Evolutionary conservation across 2,329 filamentous ascomycete species (phyloP), one percentile per base, ranked within the genome.

Genomic region (Talaromyces islandicus): DNA sequence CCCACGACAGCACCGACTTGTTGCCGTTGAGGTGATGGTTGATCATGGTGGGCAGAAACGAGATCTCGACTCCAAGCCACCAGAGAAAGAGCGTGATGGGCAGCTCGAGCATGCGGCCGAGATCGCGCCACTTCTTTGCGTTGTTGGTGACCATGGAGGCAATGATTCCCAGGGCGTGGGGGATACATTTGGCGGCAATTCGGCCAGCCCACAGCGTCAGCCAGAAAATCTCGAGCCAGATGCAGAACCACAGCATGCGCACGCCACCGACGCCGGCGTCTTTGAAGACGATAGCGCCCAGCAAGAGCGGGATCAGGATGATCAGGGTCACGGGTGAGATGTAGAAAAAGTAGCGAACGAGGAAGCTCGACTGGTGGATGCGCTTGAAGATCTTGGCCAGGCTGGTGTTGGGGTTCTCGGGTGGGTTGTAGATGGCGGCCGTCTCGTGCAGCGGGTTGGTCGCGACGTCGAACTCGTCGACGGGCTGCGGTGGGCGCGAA

Each of bases 171-270:
- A 88, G 81, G 0, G 83, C 79, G 66, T 79, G 84, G 0, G 88
- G 87, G 10, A 90, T 78, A 57, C 78, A 80, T 73, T 89, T 89
- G 7, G 87, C 83, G 14, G 87, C 76, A 54, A 89, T 82, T 68
- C 85, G 75, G 58, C 85, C 88, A 21, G 88, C 88, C 93, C 93
- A 97, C 0, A 97, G 80, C 0, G 91, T 91, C 64, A 93, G 81
- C 93, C 93, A 97, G 27, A 97, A 83, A 48, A 96, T 91, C 73
- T 96, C 90, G 19, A 97, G 82, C 93, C 93, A 97, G 63, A 97
- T 91, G 30, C 90, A 90, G 70, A 97, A 97, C 93, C 93, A 97
- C 62, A 91, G 78, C 51, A 97, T 78, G 63, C 85, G 70, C 0
- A 96, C 91, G 21, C 88, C 91, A 0, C 91, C 91, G 2, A 88